Base-by-base conservation (phyloP, 257 asterid species). In the Ligustrum vulgare region DNA sequence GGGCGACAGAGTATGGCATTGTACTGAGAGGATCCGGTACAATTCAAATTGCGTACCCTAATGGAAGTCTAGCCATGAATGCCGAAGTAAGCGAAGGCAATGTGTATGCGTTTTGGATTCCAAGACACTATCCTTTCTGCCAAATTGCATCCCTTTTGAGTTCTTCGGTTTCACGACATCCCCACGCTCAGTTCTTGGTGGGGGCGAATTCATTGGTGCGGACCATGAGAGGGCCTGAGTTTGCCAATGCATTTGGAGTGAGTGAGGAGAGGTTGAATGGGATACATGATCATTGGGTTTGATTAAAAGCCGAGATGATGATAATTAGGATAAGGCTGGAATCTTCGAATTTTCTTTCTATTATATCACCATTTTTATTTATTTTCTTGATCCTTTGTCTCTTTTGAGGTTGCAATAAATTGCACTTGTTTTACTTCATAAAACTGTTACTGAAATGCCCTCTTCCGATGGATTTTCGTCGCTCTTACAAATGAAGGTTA, bases 141-240 rank as follows among this genome's bases (percentile, higher is more conserved):
- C 98, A 94, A 54, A 94, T 94, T 0, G 96, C 98, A 18, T 90
- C 22, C 86, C 96, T 0, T 91, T 92, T 0, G 97, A 82, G 96
- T 92, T 94, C 87, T 91, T 94, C 28, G 98, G 99, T 1, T 94
- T 89, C 91, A 84, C 97, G 3, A 88, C 97, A 0, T 85, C 98
- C 0, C 86, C 97, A 1, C 69, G 84, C 0, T 2, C 98, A 92
- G 79, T 91, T 94, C 86, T 66, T 94, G 35, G 96, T 60, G 1
- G 98, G 98, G 4, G 87, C 86, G 0, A 81, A 81, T 73, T 93
- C 98, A 0, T 69, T 93, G 39, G 69, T 93, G 25, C 86, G 87
- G 6, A 75, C 79, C 2, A 67, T 93, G 89, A 75, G 72, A 6
- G 93, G 98, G 25, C 90, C 91, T 1, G 95, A 89, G 71, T 39